These are phyloP conservation scores for Diaporthe ilicicola DNA, from an alignment of 2,329 filamentous ascomycete species.

Conservation along the genomic window DNA sequence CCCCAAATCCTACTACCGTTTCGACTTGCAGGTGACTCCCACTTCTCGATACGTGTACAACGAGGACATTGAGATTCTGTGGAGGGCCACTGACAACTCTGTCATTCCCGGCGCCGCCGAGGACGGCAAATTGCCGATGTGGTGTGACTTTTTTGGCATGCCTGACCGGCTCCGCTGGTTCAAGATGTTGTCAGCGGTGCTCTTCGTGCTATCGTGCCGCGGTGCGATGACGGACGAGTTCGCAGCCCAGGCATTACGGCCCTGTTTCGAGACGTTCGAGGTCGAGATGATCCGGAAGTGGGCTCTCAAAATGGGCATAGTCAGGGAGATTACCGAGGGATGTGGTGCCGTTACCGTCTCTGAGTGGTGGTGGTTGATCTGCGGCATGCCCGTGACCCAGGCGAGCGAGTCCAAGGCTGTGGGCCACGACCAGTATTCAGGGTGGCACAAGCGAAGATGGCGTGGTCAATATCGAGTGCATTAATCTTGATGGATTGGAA, in stretches of 20 bases:
- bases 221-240: constrained; percentile 63
- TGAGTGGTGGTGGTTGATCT: constrained; percentile 75
- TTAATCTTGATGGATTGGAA: background rate
- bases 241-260: constrained; percentile 64
- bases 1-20: constrained; percentile 71
- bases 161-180: constrained; percentile 70
- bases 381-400: constrained; percentile 45
- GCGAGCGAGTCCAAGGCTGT: background rate
- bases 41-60: constrained; percentile 64
- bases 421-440: constrained; percentile 26
- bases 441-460: constrained; percentile 27
- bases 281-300: constrained; percentile 66
- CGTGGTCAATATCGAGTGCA: constrained; percentile 29
- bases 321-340: constrained; percentile 51
- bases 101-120: constrained; percentile 52
- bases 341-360: constrained; percentile 45
- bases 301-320: constrained; percentile 62
- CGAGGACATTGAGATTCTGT: constrained; percentile 35
- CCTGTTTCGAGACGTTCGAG: constrained; percentile 70
- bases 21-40: constrained; percentile 67
- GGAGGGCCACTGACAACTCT: constrained; percentile 40
- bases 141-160: constrained; percentile 74
- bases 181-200: constrained; percentile 67
- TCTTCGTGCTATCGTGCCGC: constrained; percentile 69
- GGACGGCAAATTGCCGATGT: constrained; percentile 69